Conservation (phyloP, 768 basidiomycete species). For the Naematelia aurantialba region DNA sequence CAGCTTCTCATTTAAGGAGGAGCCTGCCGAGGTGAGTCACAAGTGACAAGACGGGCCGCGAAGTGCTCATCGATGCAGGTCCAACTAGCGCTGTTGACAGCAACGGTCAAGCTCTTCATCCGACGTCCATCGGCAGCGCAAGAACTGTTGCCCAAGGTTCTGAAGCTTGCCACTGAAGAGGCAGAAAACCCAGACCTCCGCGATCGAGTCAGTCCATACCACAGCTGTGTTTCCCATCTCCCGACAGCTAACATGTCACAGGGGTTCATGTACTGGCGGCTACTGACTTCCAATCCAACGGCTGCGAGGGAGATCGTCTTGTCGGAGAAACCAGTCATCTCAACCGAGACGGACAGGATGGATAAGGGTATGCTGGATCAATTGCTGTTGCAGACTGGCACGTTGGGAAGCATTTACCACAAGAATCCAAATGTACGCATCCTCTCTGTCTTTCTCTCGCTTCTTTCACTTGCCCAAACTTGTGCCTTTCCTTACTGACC, state of each 20-base stretch:
- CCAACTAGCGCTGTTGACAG: constrained; percentile 89
- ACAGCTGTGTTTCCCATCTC: neutral
- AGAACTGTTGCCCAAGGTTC: constrained; percentile 84
- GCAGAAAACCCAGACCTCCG: constrained; percentile 97
- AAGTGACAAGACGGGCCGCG: too few relatives aligned
- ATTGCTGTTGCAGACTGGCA: constrained; percentile 85
- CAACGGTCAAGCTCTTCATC: constrained; percentile 92
- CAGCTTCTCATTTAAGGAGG: constrained; percentile 81
- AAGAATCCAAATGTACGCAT: constrained; percentile 74
- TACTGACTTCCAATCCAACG: constrained; percentile 86
- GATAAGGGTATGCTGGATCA: constrained; percentile 95
- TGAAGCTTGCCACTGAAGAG: constrained; percentile 96
- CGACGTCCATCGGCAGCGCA: constrained; percentile 85
- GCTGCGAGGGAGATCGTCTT: constrained; percentile 87
- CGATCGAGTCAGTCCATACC: constrained; percentile 62
- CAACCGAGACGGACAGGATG: constrained; percentile 97
- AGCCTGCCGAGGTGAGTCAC: constrained; percentile 78
- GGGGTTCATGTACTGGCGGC: constrained; percentile 99
- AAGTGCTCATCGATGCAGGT: constrained; percentile 58
- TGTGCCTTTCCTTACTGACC: too few relatives aligned
- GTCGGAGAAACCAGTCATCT: constrained; percentile 89
- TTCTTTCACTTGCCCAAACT: neutral
- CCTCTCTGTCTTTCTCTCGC: neutral
- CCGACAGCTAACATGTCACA: constrained; percentile 13
- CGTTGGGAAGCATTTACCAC: constrained; percentile 92